phyloP scores from a whole-genome alignment of 805 yeast genomes.

The Metschnikowia koreensis region DNA sequence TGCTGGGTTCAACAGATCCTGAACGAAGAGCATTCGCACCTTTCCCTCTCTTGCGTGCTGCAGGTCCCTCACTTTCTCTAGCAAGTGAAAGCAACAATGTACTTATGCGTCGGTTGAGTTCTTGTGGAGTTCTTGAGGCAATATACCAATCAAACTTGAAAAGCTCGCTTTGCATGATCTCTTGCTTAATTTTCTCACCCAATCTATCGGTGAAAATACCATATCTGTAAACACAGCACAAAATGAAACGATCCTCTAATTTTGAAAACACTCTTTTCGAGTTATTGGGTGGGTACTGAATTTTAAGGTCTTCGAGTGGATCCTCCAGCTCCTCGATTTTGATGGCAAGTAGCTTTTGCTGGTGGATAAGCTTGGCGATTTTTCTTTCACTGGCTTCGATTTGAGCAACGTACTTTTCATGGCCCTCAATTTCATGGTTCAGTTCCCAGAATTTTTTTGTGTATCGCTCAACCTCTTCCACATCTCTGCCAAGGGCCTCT shows the following conservation, averaged over 20 bases:
- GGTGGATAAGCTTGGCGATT: conserved; percentile 50
- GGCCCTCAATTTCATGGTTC: conserved; percentile 60
- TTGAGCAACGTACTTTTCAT: conserved; percentile 67
- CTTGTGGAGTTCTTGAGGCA: conserved; percentile 68
- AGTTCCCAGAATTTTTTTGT: conserved; percentile 63
- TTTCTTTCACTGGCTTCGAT: conserved; percentile 75
- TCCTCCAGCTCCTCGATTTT: conserved; percentile 54
- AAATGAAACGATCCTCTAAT: conserved; percentile 66
- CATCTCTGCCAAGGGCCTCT: conserved; percentile 52
- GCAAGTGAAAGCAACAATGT: conserved; percentile 67
- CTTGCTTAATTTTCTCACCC: conserved; percentile 64
- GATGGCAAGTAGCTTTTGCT: conserved; percentile 51
- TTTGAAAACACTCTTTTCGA: conserved; percentile 71
- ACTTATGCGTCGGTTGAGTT: conserved; percentile 64
- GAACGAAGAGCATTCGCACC: conserved; percentile 24
- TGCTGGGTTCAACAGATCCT: conserved; percentile 38
- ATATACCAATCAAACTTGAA: conserved; percentile 76
- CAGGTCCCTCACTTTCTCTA: conserved; percentile 59
- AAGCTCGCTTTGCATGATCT: conserved; percentile 54
- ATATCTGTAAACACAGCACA: conserved; percentile 58
- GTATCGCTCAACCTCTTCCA: conserved; percentile 59
- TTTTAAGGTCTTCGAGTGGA: conserved; percentile 60
- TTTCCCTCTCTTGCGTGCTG: conserved; percentile 47
- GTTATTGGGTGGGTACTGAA: conserved; percentile 80
- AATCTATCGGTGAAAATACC: conserved; percentile 62